These are phyloP conservation scores for Mikania micrantha DNA, from an alignment of 129 eudicot genomes.

Conservation along the genomic window DNA sequence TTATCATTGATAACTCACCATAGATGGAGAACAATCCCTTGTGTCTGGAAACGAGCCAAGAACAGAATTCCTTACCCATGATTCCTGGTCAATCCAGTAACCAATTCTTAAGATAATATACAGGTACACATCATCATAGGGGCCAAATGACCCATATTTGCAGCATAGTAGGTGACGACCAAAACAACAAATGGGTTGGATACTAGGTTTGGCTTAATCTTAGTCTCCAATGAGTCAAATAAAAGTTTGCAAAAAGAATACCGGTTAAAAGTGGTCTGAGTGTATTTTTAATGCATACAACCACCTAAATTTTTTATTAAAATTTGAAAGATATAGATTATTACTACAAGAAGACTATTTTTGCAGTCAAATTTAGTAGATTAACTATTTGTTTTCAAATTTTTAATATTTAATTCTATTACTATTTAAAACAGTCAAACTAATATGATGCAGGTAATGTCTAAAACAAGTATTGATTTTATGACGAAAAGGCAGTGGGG, in stretches of 20 bases:
- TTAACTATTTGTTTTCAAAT: neutral
- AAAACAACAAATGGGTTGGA: neutral
- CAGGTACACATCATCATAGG: neutral
- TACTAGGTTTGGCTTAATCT: neutral
- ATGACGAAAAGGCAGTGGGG: neutral
- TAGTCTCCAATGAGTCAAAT: neutral
- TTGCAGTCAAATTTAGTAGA: neutral
- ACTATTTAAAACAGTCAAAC: neutral
- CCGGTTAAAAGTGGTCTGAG: neutral
- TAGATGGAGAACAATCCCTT: slow-evolving; percentile 70
- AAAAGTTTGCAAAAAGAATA: neutral
- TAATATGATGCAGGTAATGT: neutral
- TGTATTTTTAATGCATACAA: neutral
- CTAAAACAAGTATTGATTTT: neutral
- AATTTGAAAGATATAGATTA: neutral
- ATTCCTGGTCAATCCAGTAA: slow-evolving; percentile 53
- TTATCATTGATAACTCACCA: slow-evolving; percentile 42
- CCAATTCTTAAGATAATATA: neutral
- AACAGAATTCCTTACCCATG: slow-evolving; percentile 73
- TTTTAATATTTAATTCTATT: neutral
- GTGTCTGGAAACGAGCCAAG: slow-evolving; percentile 86
- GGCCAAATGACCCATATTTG: neutral
- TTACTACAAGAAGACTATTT: neutral
- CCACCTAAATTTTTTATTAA: neutral
- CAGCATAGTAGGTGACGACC: neutral